phyloP scores from a whole-genome alignment of 2,329 filamentous ascomycete species.

The Cordyceps farinosa region DNA sequence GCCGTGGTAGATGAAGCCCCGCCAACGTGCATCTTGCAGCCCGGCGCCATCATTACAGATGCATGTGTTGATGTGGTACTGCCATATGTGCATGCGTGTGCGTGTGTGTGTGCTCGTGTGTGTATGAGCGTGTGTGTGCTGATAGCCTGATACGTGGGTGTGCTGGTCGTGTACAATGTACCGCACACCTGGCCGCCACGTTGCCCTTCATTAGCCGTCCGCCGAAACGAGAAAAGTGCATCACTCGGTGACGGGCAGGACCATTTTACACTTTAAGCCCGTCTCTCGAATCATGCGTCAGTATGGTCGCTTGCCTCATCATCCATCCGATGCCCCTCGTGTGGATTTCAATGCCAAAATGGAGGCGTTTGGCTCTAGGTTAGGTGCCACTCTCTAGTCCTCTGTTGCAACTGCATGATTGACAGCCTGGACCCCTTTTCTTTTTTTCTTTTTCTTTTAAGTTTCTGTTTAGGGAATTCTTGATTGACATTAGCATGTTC shows the following conservation, averaged over 20 bases:
- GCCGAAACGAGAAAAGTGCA: not conserved
- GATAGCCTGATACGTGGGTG: too few species aligned
- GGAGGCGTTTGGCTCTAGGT: conserved; percentile 5
- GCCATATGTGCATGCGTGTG: not conserved
- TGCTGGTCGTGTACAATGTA: not conserved
- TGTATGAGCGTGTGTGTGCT: not conserved
- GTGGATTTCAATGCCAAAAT: not conserved
- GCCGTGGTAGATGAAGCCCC: conserved; percentile 4
- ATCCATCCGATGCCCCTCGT: not conserved
- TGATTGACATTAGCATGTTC: too few species aligned
- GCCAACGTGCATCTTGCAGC: conserved; percentile 2
- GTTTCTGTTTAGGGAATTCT: not conserved
- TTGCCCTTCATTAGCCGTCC: not conserved
- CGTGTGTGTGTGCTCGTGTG: not conserved
- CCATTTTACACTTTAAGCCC: not conserved
- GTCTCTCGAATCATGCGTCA: not conserved
- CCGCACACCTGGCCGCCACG: not conserved
- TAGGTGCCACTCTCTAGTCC: not conserved
- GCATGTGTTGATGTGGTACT: conserved; percentile 2
- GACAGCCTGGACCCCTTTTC: not conserved
- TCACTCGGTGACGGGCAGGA: not conserved
- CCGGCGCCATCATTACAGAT: conserved; percentile 10
- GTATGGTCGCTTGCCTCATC: not conserved
- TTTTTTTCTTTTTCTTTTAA: not conserved
- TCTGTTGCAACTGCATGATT: not conserved